These are phyloP conservation scores for Fusarium torulosum DNA, from an alignment of 2,329 filamentous ascomycete genomes.

Conservation along the genomic window DNA sequence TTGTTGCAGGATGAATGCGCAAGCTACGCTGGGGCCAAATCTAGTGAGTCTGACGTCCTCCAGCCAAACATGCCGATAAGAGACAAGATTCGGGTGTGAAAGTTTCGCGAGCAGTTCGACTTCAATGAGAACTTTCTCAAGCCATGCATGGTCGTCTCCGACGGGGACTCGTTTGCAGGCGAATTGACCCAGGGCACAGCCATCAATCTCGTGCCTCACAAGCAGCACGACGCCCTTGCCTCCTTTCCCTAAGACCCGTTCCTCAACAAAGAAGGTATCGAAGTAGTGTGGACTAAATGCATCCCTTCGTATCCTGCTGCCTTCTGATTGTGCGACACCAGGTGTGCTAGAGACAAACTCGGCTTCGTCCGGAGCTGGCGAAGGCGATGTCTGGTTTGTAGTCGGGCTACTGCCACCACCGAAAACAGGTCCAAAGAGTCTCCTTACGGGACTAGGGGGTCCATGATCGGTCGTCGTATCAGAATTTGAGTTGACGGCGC, in stretches of 20 bases:
- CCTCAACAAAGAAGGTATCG: slow-evolving; percentile 90
- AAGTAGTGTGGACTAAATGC: slow-evolving; percentile 96
- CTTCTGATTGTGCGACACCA: slow-evolving; percentile 60
- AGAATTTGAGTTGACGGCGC: slow-evolving; percentile 59
- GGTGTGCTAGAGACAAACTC: slow-evolving; percentile 69
- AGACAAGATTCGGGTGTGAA: slow-evolving; percentile 94
- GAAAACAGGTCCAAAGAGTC: slow-evolving; percentile 63
- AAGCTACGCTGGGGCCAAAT: slow-evolving; percentile 92
- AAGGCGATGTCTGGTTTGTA: slow-evolving; percentile 27
- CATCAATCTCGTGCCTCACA: slow-evolving; percentile 93
- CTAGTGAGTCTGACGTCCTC: slow-evolving; percentile 86
- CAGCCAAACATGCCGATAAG: slow-evolving; percentile 97
- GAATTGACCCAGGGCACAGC: slow-evolving; percentile 88
- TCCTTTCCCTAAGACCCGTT: slow-evolving; percentile 85
- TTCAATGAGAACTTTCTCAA: slow-evolving; percentile 93
- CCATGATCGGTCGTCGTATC: slow-evolving; percentile 60
- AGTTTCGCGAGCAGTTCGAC: slow-evolving; percentile 93
- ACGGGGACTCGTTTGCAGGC: slow-evolving; percentile 98
- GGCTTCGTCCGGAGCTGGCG: slow-evolving; percentile 48
- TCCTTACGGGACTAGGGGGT: slow-evolving; percentile 66
- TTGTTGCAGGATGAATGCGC: slow-evolving; percentile 96
- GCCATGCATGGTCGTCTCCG: slow-evolving; percentile 92
- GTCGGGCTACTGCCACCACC: slow-evolving; percentile 31
- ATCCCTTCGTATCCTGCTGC: slow-evolving; percentile 81
- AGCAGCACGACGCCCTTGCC: slow-evolving; percentile 95